phyloP scores from a whole-genome alignment of 192 early-diverging fungal species.

The Coemansia aciculifera region DNA sequence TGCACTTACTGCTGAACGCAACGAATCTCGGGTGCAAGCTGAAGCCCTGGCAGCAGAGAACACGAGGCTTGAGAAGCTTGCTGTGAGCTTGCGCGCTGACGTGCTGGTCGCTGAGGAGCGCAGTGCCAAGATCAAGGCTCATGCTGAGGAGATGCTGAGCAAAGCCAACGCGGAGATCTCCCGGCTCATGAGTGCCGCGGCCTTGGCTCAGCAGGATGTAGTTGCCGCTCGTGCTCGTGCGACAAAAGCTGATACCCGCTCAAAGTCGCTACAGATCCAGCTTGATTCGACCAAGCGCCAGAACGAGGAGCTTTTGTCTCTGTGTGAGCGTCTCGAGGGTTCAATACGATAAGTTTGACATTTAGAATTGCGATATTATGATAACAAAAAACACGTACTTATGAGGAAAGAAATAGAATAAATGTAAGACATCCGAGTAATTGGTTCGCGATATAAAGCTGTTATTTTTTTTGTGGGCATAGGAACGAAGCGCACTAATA shows the following conservation, averaged over 20 bases:
- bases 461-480: background rate
- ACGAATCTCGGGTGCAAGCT: slow-evolving; percentile 15
- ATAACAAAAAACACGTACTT: background rate
- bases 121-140: slow-evolving; percentile 32
- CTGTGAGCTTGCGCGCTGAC: slow-evolving; percentile 26
- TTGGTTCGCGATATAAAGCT: too few species aligned
- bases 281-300: slow-evolving; percentile 36
- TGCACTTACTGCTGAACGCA: slow-evolving; percentile 18
- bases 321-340: slow-evolving; percentile 35
- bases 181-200: slow-evolving; percentile 10
- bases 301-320: slow-evolving; percentile 31
- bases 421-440: background rate
- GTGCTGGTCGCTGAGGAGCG: slow-evolving; percentile 46
- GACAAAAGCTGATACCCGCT: slow-evolving; percentile 23
- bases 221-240: background rate
- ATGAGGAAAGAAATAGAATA: background rate
- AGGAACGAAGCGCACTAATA: background rate
- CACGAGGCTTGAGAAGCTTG: slow-evolving; percentile 23
- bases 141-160: slow-evolving; percentile 42
- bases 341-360: slow-evolving; percentile 6
- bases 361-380: background rate
- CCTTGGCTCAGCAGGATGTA: slow-evolving; percentile 7
- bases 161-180: slow-evolving; percentile 45
- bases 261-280: slow-evolving; percentile 36
- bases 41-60: slow-evolving; percentile 24